phyloP scores from a whole-genome alignment of 306 rosid species.

The Cucurbita argyrosperma region DNA sequence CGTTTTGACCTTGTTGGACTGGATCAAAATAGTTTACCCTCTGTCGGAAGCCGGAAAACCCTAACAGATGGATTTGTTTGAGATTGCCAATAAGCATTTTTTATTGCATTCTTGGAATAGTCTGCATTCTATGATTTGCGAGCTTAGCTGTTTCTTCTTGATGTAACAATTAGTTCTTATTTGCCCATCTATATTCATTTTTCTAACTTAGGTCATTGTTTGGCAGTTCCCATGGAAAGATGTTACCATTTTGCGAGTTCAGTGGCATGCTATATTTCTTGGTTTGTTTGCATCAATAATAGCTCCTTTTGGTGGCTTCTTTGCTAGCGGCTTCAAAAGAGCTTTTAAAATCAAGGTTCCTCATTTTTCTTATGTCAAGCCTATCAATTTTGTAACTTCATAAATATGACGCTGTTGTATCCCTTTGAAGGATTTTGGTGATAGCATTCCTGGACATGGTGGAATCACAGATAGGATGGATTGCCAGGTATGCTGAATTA shows the following conservation, averaged over 20 bases:
- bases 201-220: not conserved
- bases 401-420: conserved; percentile 2
- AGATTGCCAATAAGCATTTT: not conserved
- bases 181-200: not conserved
- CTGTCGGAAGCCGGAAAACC: not conserved
- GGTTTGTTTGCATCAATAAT: conserved; percentile 93
- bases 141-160: not conserved
- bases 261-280: conserved; percentile 78
- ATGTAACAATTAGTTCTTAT: not conserved
- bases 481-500: conserved; percentile 58
- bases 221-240: conserved; percentile 81
- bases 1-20: not conserved
- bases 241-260: conserved; percentile 64
- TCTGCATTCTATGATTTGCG: not conserved
- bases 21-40: not conserved
- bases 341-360: conserved; percentile 90
- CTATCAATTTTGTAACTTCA: not conserved
- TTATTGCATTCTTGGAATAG: not conserved
- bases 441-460: conserved; percentile 98
- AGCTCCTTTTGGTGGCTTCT: conserved; percentile 99
- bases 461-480: conserved; percentile 99
- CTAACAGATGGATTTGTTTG: not conserved
- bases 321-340: conserved; percentile 98
- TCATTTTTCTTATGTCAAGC: not conserved
- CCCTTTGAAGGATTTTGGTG: conserved; percentile 81